Evolutionary conservation across 352 stramenopile species (phyloP).

Genomic region (Aphanomyces euteiches): DNA sequence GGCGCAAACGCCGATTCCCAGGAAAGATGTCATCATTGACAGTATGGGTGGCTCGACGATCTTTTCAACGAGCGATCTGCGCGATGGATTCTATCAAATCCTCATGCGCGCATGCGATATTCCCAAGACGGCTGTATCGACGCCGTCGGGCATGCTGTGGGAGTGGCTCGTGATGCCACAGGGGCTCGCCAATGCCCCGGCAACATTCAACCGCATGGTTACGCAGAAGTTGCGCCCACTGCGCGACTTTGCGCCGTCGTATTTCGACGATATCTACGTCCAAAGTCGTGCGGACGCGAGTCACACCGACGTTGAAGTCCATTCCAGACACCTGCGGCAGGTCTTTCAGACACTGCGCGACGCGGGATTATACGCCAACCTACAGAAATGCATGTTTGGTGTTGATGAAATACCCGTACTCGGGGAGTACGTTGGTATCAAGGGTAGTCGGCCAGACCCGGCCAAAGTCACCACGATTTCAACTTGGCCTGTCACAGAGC

Average conservation of each 20-base stretch:
- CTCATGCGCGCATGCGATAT: conserved; percentile 30
- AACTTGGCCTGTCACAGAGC: conserved; percentile 29
- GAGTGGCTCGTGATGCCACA: conserved; percentile 21
- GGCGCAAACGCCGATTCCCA: conserved; percentile 36
- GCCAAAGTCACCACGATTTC: conserved; percentile 25
- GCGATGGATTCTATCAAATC: conserved; percentile 38
- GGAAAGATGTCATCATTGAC: conserved; percentile 36
- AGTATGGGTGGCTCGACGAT: conserved; percentile 36
- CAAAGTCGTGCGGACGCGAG: conserved; percentile 30
- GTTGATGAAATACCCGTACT: conserved; percentile 32
- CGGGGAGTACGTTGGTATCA: conserved; percentile 31
- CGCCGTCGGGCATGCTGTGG: conserved; percentile 31
- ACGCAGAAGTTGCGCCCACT: conserved; percentile 31
- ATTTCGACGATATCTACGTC: conserved; percentile 40
- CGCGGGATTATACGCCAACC: conserved; percentile 35
- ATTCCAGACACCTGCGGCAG: background rate
- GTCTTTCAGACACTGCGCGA: conserved; percentile 32
- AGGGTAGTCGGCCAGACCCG: conserved; percentile 10
- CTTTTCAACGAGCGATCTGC: conserved; percentile 38
- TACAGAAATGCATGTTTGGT: conserved; percentile 33
- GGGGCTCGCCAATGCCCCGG: conserved; percentile 34
- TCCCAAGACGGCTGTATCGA: conserved; percentile 33
- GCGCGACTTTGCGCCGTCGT: conserved; percentile 31
- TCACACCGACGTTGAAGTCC: conserved; percentile 31
- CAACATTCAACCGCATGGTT: conserved; percentile 41